Percentiles rank a stretch among this genome's conserved stretches.
Conservation (phyloP, 1,284 basidiomycete species). For the Tylopilus orsonianus region DNA sequence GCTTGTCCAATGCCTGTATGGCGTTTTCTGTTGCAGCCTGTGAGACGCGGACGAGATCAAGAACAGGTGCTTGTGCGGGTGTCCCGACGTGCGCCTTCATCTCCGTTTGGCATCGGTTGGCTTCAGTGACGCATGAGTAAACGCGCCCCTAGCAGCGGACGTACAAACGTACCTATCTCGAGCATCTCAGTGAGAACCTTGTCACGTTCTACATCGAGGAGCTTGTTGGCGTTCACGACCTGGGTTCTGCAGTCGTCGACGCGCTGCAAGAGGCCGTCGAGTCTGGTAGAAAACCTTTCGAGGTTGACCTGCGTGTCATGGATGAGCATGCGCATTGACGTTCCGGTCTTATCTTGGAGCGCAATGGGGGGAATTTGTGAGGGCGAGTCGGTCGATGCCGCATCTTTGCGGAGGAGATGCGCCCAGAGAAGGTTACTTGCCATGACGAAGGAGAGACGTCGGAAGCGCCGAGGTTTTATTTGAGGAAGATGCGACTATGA, state of each 20-base stretch:
- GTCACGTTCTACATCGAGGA: slow-evolving; percentile 48
- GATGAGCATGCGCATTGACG: slow-evolving; percentile 64
- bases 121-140: slow-evolving; percentile 35
- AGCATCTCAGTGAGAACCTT: slow-evolving; percentile 43
- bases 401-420: slow-evolving; percentile 46
- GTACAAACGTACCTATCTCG: slow-evolving; percentile 40
- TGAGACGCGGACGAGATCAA: slow-evolving; percentile 43
- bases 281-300: slow-evolving; percentile 55
- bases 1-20: slow-evolving; percentile 51
- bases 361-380: slow-evolving; percentile 38
- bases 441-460: slow-evolving; percentile 6
- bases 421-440: slow-evolving; percentile 45
- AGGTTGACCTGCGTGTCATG: slow-evolving; percentile 67
- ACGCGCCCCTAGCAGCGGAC: too few relatives aligned
- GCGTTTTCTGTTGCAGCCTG: slow-evolving; percentile 39
- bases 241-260: slow-evolving; percentile 44
- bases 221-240: slow-evolving; percentile 42
- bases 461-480: not conserved
- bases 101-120: slow-evolving; percentile 58
- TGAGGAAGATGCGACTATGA: too few relatives aligned
- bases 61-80: slow-evolving; percentile 49
- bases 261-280: slow-evolving; percentile 43
- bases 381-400: slow-evolving; percentile 15
- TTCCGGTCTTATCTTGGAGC: slow-evolving; percentile 60
- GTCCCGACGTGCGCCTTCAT: slow-evolving; percentile 55